Conservation (phyloP, 371 early-diverging fungal genomes). For the Lichtheimia ramosa region DNA sequence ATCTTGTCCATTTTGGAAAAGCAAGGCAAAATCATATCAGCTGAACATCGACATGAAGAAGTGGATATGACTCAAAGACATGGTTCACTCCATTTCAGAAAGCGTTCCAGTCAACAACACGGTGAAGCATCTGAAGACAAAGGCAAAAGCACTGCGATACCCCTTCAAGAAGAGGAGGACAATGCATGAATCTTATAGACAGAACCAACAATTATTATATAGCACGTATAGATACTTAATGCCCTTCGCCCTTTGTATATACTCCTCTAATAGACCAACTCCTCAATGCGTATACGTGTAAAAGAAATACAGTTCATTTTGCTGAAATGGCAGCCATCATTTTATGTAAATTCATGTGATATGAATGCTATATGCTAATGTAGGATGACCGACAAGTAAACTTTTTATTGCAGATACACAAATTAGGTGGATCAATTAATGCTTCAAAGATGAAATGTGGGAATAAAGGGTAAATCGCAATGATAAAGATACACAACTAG, state of each 20-base stretch:
- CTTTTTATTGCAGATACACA: no score
- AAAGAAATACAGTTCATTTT: not conserved
- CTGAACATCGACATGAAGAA: not conserved
- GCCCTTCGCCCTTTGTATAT: no score
- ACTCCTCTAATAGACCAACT: no score
- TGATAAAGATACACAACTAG: not conserved
- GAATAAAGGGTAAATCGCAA: no score
- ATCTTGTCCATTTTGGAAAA: constrained; percentile 47
- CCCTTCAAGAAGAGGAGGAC: not conserved
- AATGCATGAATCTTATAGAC: not conserved
- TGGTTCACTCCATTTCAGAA: not conserved
- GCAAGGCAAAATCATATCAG: constrained; percentile 15
- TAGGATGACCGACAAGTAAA: no score
- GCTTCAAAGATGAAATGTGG: no score
- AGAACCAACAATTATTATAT: no score
- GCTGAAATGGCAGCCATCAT: not conserved
- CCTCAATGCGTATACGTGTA: not conserved
- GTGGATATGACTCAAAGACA: not conserved
- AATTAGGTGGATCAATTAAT: no score
- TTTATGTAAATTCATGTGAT: no score
- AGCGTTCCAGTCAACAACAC: not conserved
- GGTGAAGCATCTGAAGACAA: not conserved
- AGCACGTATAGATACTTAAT: no score
- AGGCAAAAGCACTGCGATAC: not conserved
- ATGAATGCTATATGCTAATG: no score